phyloP scores from a whole-genome alignment of 139 green algal genomes.

The Chlamydomonas incerta region DNA sequence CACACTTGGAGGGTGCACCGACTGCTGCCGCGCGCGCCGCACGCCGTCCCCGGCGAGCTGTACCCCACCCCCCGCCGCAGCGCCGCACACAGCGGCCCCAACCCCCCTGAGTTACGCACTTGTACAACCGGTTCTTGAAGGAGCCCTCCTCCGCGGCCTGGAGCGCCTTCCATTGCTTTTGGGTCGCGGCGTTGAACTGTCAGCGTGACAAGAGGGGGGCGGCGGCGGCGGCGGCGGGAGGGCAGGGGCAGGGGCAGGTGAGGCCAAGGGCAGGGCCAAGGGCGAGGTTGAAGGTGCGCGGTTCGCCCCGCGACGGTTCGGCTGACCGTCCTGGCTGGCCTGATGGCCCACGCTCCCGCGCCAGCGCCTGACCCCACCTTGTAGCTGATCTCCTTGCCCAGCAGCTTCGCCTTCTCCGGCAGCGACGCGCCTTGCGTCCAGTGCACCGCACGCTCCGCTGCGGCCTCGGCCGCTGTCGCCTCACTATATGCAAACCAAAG shows the following conservation, averaged over 20 bases:
- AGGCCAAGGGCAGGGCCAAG: neutral
- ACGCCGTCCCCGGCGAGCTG: too few species aligned
- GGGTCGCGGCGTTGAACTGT: neutral
- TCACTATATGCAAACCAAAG: conserved; percentile 33
- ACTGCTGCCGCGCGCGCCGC: too few species aligned
- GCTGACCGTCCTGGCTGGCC: neutral
- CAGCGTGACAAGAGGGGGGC: neutral
- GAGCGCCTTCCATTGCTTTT: conserved; percentile 34
- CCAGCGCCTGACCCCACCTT: neutral
- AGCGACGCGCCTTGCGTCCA: conserved; percentile 1
- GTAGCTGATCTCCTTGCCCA: conserved; percentile 10
- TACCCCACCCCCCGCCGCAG: too few species aligned
- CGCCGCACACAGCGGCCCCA: too few species aligned
- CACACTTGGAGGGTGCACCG: neutral
- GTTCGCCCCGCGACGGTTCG: conserved; percentile 19
- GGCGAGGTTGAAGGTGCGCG: too few species aligned
- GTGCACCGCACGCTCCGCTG: neutral
- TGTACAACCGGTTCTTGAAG: conserved; percentile 35
- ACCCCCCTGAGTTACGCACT: neutral
- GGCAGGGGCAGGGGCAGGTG: too few species aligned
- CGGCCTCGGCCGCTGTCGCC: neutral
- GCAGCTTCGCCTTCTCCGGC: conserved; percentile 14
- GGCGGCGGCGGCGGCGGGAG: too few species aligned
- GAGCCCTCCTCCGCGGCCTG: conserved; percentile 36
- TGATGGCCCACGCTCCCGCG: too few species aligned